phyloP scores from a whole-genome alignment of 1,284 basidiomycete species.

The Uromyces viciae-fabae region DNA sequence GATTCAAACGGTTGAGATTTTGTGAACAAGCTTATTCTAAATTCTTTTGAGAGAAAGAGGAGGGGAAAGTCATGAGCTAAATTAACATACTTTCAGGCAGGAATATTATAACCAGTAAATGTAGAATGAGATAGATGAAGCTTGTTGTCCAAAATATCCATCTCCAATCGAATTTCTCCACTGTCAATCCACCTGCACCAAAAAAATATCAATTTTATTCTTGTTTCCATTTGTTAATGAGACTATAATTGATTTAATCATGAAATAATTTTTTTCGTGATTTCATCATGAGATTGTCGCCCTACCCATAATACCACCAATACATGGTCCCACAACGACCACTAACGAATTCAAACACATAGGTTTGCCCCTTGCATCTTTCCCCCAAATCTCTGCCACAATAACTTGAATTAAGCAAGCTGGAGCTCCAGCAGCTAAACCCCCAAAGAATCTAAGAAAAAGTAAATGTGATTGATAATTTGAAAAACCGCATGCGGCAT shows the following conservation, averaged over 20 bases:
- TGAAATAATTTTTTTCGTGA: not conserved
- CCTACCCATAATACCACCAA: conserved; percentile 17
- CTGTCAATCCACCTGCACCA: conserved; percentile 3
- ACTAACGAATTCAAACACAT: not conserved
- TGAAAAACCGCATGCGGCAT: conserved; percentile 22
- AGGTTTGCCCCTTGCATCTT: not conserved
- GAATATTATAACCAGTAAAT: conserved; percentile 17
- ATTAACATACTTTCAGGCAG: conserved; percentile 28
- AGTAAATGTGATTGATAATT: conserved; percentile 5
- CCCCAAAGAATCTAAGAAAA: conserved; percentile 3
- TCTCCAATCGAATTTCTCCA: conserved; percentile 14
- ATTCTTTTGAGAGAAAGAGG: not conserved
- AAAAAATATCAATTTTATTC: too few relatives aligned
- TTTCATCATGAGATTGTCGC: not conserved
- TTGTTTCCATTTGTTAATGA: not conserved
- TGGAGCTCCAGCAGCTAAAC: conserved; percentile 13
- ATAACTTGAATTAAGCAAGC: conserved; percentile 11
- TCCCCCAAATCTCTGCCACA: conserved; percentile 32
- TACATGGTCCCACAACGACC: conserved; percentile 14
- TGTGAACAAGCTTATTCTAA: not conserved
- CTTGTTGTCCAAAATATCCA: conserved; percentile 31
- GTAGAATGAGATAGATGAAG: not conserved
- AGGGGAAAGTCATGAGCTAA: too few relatives aligned
- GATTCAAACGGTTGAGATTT: not conserved
- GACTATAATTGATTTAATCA: not conserved